phyloP scores from a whole-genome alignment of 2,329 filamentous ascomycete species.

The Scedosporium aurantiacum region DNA sequence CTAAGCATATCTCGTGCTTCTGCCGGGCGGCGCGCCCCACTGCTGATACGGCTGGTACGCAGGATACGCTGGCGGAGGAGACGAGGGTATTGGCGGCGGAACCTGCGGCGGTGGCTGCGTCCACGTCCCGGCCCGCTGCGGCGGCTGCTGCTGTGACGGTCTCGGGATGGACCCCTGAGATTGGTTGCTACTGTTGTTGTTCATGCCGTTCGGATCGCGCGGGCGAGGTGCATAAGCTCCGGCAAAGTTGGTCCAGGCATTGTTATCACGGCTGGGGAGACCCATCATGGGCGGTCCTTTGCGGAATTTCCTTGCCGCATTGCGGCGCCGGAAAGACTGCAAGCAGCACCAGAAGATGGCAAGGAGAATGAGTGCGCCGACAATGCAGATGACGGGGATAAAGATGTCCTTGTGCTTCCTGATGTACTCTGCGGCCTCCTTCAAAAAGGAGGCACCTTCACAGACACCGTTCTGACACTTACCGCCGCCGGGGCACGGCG shows the following conservation, averaged over 20 bases:
- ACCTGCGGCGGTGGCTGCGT: not conserved
- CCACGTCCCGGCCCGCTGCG: not conserved
- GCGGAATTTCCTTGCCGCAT: slow-evolving; percentile 13
- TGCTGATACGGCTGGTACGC: not conserved
- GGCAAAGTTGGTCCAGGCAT: not conserved
- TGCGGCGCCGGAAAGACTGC: slow-evolving; percentile 26
- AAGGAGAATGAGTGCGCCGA: slow-evolving; percentile 64
- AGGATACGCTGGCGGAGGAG: slow-evolving; percentile 6
- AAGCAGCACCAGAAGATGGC: slow-evolving; percentile 56
- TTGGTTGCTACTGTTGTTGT: not conserved
- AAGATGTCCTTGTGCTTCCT: slow-evolving; percentile 65
- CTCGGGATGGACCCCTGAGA: not conserved
- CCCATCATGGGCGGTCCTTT: not conserved
- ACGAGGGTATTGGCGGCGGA: not conserved
- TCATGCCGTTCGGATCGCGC: not conserved
- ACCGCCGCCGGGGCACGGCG: slow-evolving; percentile 70
- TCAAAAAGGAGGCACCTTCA: slow-evolving; percentile 54
- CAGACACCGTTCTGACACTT: slow-evolving; percentile 71
- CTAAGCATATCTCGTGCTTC: slow-evolving; percentile 5
- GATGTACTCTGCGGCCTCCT: slow-evolving; percentile 68
- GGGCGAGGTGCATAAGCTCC: not conserved
- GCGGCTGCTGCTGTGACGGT: not conserved
- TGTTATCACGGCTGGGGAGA: not conserved
- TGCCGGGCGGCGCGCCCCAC: not conserved
- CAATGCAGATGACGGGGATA: slow-evolving; percentile 62